phyloP scores from a whole-genome alignment of 495 filamentous ascomycete genomes.

The Aspergillus incahuasiensis region DNA sequence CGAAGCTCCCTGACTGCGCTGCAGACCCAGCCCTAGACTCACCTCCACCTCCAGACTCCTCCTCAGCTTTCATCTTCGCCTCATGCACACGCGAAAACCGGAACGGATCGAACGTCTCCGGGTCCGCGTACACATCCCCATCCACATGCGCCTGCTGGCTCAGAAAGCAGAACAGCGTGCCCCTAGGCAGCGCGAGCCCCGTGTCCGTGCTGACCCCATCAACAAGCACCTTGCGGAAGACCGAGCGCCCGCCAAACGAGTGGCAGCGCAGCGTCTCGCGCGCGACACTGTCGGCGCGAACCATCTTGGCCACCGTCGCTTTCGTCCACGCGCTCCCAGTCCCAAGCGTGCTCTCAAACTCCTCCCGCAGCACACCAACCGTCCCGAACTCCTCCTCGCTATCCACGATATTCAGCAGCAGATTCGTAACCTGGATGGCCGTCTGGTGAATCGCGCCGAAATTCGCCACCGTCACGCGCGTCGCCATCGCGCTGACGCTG shows the following conservation, averaged over 20 bases:
- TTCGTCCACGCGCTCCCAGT: constrained; percentile 27
- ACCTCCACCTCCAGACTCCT: too few relatives aligned
- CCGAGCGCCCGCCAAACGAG: constrained; percentile 26
- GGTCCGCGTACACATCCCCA: constrained; percentile 23
- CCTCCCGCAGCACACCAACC: constrained; percentile 30
- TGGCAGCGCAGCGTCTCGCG: constrained; percentile 38
- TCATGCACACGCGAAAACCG: constrained; percentile 26
- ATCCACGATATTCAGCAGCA: constrained; percentile 39
- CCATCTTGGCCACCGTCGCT: constrained; percentile 27
- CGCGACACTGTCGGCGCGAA: constrained; percentile 31
- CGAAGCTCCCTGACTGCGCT: too few relatives aligned
- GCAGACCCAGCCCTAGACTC: too few relatives aligned
- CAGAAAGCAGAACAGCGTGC: constrained; percentile 24
- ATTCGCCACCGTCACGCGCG: constrained; percentile 37
- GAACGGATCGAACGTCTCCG: constrained; percentile 31
- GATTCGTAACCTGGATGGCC: constrained; percentile 40
- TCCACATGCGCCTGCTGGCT: constrained; percentile 28
- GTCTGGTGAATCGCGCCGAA: constrained; percentile 51
- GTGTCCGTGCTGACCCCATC: constrained; percentile 17
- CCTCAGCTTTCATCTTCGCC: too few relatives aligned
- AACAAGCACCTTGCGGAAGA: constrained; percentile 29
- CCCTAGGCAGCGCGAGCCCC: constrained; percentile 31
- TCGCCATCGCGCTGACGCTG: constrained; percentile 24
- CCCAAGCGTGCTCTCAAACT: constrained; percentile 16
- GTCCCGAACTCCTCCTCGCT: constrained; percentile 34